Evolutionary conservation across 1,284 basidiomycete species (phyloP).

Genomic region (Xanthoconium separans): DNA sequence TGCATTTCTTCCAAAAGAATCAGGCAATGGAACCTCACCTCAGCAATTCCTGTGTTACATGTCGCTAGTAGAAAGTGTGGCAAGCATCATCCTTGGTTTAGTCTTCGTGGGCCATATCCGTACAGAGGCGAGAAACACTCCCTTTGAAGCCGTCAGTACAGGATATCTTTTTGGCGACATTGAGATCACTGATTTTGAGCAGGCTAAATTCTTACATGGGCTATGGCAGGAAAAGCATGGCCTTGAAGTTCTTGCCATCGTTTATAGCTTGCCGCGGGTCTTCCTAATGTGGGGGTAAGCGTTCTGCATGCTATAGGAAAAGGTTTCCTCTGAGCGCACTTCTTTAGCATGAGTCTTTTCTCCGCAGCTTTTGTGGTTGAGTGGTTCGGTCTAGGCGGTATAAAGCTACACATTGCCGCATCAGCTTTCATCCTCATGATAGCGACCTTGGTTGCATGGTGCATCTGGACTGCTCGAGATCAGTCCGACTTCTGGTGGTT

Average conservation of each 20-base stretch:
- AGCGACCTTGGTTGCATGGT: slow-evolving; percentile 20
- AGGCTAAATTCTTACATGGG: slow-evolving; percentile 31
- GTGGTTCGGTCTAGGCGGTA: slow-evolving; percentile 19
- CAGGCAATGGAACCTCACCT: slow-evolving; percentile 19
- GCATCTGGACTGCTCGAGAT: slow-evolving; percentile 19
- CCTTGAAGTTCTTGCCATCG: slow-evolving; percentile 37
- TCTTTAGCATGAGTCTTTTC: slow-evolving; percentile 32
- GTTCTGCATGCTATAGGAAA: background rate
- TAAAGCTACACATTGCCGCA: background rate
- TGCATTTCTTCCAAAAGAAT: slow-evolving; percentile 38
- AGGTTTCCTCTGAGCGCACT: slow-evolving; percentile 2
- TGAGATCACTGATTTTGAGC: background rate
- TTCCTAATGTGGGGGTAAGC: slow-evolving; percentile 43
- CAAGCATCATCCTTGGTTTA: slow-evolving; percentile 41
- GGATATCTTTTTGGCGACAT: background rate
- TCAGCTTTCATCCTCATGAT: slow-evolving; percentile 8
- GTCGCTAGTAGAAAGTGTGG: slow-evolving; percentile 41
- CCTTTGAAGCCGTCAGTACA: slow-evolving; percentile 29
- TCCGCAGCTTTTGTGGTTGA: slow-evolving; percentile 28
- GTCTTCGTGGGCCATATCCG: slow-evolving; percentile 39
- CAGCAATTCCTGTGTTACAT: slow-evolving; percentile 38
- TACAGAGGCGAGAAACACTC: slow-evolving; percentile 29
- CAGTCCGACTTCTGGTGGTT: background rate
- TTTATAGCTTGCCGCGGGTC: slow-evolving; percentile 38
- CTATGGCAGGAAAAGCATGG: slow-evolving; percentile 29